Evolutionary conservation across 2,329 filamentous ascomycete genomes (phyloP).

Genomic region (Penicillium digitatum): DNA sequence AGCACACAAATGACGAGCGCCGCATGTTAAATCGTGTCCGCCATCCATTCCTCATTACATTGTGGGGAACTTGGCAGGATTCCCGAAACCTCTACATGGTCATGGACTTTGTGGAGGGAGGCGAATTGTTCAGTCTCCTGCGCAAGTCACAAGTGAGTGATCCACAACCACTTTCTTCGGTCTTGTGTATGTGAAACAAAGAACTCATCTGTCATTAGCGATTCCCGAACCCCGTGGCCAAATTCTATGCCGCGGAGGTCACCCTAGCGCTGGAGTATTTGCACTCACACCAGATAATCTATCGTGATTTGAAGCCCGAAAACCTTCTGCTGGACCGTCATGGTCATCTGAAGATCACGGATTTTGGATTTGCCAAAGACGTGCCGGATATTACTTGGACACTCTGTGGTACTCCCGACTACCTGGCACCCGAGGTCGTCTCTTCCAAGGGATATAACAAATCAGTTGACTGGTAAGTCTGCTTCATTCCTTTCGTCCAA

Average conservation of each 20-base stretch:
- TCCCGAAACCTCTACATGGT: conserved; percentile 98
- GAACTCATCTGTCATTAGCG: conserved; percentile 55
- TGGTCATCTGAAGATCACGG: conserved; percentile 92
- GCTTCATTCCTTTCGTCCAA: background rate
- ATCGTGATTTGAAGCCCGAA: conserved; percentile 94
- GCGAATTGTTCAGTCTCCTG: conserved; percentile 91
- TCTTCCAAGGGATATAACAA: conserved; percentile 99
- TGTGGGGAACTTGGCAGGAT: conserved; percentile 98
- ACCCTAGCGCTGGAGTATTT: conserved; percentile 93
- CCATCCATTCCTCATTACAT: conserved; percentile 93
- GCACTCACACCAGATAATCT: conserved; percentile 93
- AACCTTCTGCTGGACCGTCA: conserved; percentile 88
- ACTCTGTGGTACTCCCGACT: conserved; percentile 93
- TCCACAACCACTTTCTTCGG: conserved; percentile 3
- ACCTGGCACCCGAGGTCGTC: conserved; percentile 96
- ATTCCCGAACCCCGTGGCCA: conserved; percentile 96
- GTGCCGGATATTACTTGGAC: conserved; percentile 99
- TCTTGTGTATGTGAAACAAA: background rate
- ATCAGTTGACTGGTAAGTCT: conserved; percentile 89
- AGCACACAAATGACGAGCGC: conserved; percentile 97
- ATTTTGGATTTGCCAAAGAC: conserved; percentile 97
- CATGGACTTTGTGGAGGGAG: conserved; percentile 99
- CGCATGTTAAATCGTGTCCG: conserved; percentile 95
- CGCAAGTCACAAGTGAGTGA: conserved; percentile 79
- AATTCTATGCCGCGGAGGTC: conserved; percentile 98